Base-by-base conservation (phyloP, 2,329 filamentous ascomycete species). In the Mariannaea sp. region DNA sequence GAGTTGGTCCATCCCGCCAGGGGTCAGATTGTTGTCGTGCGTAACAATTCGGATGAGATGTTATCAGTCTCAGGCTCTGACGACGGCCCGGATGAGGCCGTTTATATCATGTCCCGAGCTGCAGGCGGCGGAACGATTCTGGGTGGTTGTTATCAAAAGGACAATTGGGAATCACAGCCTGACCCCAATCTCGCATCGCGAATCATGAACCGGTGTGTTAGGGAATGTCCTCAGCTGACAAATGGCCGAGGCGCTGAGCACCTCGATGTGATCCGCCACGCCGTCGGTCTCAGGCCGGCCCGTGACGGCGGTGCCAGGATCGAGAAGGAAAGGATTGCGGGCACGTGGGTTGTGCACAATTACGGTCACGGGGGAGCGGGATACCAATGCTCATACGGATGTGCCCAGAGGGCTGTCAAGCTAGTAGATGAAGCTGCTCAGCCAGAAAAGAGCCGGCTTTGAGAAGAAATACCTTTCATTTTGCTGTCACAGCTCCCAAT, bases 21-120 rank as follows among this genome's bases (percentile, higher is more conserved):
- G 5, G 93, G 91, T 4, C 92, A 97, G 72, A 85, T 89, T 14
- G 88, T 95, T 0, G 70, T 96, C 0, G 90, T 96, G 12, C 78
- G 90, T 44, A 95, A 96, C 72, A 84, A 88, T 64, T 80, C 85
- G 0, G 81, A 81, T 12, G 74, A 80, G 42, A 93, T 94, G 88
- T 70, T 82, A 38, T 80, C 80, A 1, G 78, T 81, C 7, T 90
- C 87, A 12, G 88, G 89, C 16, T 88, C 85, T 0, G 88, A 90
- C 48, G 89, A 93, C 65, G 85, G 82, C 2, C 75, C 78, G 0
- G 85, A 87, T 27, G 91, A 96, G 71, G 75, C 85, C 3, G 75
- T 82, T 49, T 96, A 96, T 70, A 80, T 88, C 39, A 96, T 96
- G 91, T 84, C 84, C 62, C 82, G 92, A 27, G 88, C 91, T 1